phyloP scores from a whole-genome alignment of 129 eudicot genomes.

The Arctium lappa region DNA sequence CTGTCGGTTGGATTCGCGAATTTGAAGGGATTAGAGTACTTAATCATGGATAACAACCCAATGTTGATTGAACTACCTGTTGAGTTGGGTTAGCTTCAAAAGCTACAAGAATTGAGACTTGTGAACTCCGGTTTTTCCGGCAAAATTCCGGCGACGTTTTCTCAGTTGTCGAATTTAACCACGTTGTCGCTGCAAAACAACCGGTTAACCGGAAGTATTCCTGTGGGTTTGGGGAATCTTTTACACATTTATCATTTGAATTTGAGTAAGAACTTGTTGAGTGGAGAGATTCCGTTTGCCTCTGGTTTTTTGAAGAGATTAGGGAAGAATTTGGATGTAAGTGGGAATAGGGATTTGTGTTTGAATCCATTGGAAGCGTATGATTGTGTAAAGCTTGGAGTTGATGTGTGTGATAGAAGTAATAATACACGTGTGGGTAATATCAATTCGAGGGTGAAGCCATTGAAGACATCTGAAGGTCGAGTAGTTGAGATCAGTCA shows the following conservation, averaged over 20 bases:
- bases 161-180: conserved; percentile 45
- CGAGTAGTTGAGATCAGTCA: conserved; percentile 10
- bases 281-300: conserved; percentile 66
- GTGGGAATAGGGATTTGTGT: conserved; percentile 70
- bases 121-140: conserved; percentile 64
- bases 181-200: conserved; percentile 72
- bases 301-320: conserved; percentile 64
- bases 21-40: too few species aligned
- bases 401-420: conserved; percentile 46
- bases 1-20: conserved; percentile 43
- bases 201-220: conserved; percentile 57
- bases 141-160: conserved; percentile 47
- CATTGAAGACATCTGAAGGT: conserved; percentile 61
- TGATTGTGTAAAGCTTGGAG: conserved; percentile 32
- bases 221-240: conserved; percentile 45
- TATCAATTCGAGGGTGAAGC: conserved; percentile 31
- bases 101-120: conserved; percentile 72
- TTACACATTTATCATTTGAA: conserved; percentile 71
- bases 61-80: conserved; percentile 24
- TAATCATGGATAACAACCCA: too few species aligned
- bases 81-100: conserved; percentile 46
- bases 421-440: conserved; percentile 32
- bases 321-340: conserved; percentile 64
- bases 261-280: conserved; percentile 64
- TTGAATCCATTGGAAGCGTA: conserved; percentile 46